A percentile compares a stretch with the other conserved stretches of the same genome.
phyloP scores from a whole-genome alignment of 345 rosid genomes.

The Mercurialis annua region DNA sequence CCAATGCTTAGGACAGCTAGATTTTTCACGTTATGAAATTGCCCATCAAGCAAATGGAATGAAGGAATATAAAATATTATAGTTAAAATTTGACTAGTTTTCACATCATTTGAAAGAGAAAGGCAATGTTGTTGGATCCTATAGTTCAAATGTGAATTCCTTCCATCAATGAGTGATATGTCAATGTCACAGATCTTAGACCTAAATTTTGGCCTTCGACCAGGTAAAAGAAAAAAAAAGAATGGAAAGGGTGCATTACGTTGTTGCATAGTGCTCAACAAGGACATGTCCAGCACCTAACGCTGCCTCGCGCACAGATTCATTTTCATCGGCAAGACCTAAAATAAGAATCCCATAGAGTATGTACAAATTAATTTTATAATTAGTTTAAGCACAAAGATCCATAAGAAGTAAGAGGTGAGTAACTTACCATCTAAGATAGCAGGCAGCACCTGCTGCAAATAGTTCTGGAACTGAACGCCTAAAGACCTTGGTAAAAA shows the following conservation, averaged over 20 bases:
- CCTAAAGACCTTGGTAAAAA: conserved; percentile 95
- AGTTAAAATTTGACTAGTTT: not conserved
- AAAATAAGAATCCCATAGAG: conserved; percentile 22
- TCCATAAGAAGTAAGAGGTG: conserved; percentile 8
- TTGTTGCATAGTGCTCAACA: conserved; percentile 96
- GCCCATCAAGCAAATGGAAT: not conserved
- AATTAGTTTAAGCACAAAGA: conserved; percentile 19
- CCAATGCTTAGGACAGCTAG: not conserved
- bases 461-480: conserved; percentile 86
- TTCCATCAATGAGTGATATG: not conserved
- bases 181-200: not conserved
- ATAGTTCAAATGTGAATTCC: not conserved
- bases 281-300: conserved; percentile 96
- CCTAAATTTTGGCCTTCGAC: not conserved
- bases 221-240: not conserved
- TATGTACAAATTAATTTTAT: not conserved
- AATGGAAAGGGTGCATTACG: conserved; percentile 37
- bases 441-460: conserved; percentile 91
- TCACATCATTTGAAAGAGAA: not conserved
- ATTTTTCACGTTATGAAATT: not conserved
- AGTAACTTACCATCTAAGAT: conserved; percentile 75
- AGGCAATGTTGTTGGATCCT: not conserved
- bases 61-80: not conserved
- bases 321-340: conserved; percentile 99
- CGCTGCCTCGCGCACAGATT: conserved; percentile 99